These are phyloP conservation scores for Hymenoscyphus repandus DNA, from an alignment of 2,329 filamentous ascomycete genomes.

Conservation along the genomic window DNA sequence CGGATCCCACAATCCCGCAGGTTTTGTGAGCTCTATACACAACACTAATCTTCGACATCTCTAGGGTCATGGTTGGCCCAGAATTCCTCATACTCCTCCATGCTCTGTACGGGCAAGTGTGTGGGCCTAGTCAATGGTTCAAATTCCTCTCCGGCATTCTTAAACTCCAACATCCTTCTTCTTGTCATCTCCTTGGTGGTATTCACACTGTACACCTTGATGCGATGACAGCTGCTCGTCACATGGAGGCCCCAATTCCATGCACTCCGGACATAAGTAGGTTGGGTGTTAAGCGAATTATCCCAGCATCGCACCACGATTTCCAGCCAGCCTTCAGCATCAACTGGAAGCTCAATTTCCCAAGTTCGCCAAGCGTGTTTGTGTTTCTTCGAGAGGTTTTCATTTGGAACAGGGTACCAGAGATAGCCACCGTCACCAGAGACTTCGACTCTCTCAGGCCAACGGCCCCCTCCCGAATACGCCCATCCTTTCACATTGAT, in stretches of 20 bases:
- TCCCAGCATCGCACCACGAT: conserved; percentile 56
- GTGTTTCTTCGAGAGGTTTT: conserved; percentile 57
- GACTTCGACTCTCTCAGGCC: conserved; percentile 63
- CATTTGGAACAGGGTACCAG: conserved; percentile 59
- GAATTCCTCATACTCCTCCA: conserved; percentile 4
- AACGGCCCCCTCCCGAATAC: conserved; percentile 61
- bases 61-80: conserved; percentile 5
- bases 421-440: conserved; percentile 57
- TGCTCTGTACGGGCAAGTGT: not conserved
- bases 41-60: conserved; percentile 4
- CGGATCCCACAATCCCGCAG: too few relatives aligned
- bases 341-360: conserved; percentile 57
- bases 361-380: conserved; percentile 61
- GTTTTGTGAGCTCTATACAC: too few relatives aligned
- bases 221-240: conserved; percentile 55
- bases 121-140: conserved; percentile 43
- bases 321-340: conserved; percentile 57
- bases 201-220: conserved; percentile 60
- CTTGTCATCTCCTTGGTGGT: conserved; percentile 40
- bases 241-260: conserved; percentile 65
- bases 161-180: conserved; percentile 45
- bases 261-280: conserved; percentile 45
- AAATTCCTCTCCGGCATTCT: conserved; percentile 42
- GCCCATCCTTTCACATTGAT: conserved; percentile 54
- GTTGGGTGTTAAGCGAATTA: conserved; percentile 57